Conservation (phyloP, 2,329 filamentous ascomycete species). For the Paecilomyces dactylethromorphus region DNA sequence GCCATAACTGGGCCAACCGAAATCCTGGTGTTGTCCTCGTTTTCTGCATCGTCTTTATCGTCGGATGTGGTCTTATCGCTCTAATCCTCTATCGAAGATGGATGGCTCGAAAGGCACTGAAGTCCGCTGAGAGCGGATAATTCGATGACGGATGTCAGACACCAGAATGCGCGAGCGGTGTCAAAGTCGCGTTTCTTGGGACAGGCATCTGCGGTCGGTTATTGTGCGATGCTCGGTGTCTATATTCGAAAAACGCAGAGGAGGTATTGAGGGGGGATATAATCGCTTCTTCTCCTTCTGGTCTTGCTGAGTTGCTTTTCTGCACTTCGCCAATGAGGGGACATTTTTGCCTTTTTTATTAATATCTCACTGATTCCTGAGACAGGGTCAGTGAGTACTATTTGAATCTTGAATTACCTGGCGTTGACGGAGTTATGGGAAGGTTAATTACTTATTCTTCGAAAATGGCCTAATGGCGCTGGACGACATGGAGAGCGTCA, state of each 20-base stretch:
- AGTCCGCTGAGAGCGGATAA: slow-evolving; percentile 9
- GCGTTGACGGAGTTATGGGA: background rate
- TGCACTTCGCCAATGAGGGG: background rate
- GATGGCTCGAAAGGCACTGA: slow-evolving; percentile 22
- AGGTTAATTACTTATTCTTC: background rate
- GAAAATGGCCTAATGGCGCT: background rate
- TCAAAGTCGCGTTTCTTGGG: background rate
- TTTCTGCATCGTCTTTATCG: slow-evolving; percentile 54
- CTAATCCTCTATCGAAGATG: slow-evolving; percentile 46
- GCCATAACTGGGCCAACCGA: slow-evolving; percentile 49
- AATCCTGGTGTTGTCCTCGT: slow-evolving; percentile 58
- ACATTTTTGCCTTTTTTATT: background rate
- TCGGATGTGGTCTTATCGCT: slow-evolving; percentile 44
- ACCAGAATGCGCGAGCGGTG: background rate
- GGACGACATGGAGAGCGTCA: too few species aligned
- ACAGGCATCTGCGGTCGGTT: background rate
- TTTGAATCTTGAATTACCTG: background rate
- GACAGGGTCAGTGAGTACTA: background rate
- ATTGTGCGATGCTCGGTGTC: background rate
- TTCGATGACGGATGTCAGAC: background rate
- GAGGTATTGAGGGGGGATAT: too few species aligned
- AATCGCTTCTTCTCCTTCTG: too few species aligned
- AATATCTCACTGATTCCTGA: background rate
- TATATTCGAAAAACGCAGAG: background rate
- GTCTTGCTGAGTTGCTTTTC: background rate